phyloP scores from a whole-genome alignment of 208 protist genomes.

The Crithidia bombi region DNA sequence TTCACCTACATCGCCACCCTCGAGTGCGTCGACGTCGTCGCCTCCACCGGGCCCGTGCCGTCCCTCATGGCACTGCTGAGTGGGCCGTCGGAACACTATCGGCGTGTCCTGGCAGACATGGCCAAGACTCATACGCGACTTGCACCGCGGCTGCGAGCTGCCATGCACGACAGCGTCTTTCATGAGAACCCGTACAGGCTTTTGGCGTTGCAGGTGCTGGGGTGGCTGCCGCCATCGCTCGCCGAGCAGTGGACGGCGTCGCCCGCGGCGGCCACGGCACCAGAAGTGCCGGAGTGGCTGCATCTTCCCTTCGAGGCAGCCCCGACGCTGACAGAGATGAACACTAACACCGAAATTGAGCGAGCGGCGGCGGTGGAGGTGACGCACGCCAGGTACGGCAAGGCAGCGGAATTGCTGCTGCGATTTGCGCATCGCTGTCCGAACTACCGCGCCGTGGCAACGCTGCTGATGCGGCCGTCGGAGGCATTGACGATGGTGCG shows the following conservation, averaged over 20 bases:
- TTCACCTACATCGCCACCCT: slow-evolving; percentile 67
- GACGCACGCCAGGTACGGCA: slow-evolving; percentile 45
- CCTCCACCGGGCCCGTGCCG: slow-evolving; percentile 53
- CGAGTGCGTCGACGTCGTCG: slow-evolving; percentile 55
- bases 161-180: slow-evolving; percentile 16
- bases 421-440: slow-evolving; percentile 43
- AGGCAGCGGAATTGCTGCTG: slow-evolving; percentile 49
- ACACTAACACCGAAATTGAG: slow-evolving; percentile 48
- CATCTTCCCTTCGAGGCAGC: slow-evolving; percentile 14
- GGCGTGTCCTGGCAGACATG: not conserved
- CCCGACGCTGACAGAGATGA: slow-evolving; percentile 18
- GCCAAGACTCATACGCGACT: slow-evolving; percentile 14
- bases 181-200: slow-evolving; percentile 48
- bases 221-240: slow-evolving; percentile 60
- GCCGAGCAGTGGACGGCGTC: slow-evolving; percentile 8
- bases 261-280: not conserved
- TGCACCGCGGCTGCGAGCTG: slow-evolving; percentile 11
- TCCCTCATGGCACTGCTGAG: slow-evolving; percentile 60
- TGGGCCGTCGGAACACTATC: not conserved
- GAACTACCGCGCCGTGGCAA: slow-evolving; percentile 51
- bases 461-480: slow-evolving; percentile 41
- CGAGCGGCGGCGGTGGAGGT: slow-evolving; percentile 73
- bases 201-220: slow-evolving; percentile 67
- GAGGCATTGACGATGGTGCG: slow-evolving; percentile 35
- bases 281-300: slow-evolving; percentile 16